A percentile compares a stretch with the other conserved stretches of the same genome.
These are phyloP conservation scores for Fraxinus platypoda DNA, from an alignment of 305 asterid species.

Conservation along the genomic window DNA sequence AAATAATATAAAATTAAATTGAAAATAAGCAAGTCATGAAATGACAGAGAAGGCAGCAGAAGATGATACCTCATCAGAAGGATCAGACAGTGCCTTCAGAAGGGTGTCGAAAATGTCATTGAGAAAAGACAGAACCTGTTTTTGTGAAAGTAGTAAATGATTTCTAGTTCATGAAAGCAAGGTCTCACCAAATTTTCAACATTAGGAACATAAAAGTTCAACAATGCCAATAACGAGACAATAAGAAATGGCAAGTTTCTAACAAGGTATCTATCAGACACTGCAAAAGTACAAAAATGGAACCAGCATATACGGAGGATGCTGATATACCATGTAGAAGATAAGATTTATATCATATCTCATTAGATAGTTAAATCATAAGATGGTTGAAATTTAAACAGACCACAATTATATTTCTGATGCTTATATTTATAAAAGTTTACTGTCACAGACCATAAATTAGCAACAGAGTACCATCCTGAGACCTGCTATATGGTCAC, in stretches of 20 bases:
- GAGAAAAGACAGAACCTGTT: slow-evolving; percentile 81
- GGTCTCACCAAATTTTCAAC: slow-evolving; percentile 7
- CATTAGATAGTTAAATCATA: not conserved
- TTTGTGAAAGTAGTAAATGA: slow-evolving; percentile 8
- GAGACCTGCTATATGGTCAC: not conserved
- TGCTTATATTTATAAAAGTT: not conserved
- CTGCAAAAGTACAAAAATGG: slow-evolving; percentile 1
- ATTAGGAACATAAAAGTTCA: slow-evolving; percentile 7
- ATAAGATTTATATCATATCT: not conserved
- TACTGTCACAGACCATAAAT: slow-evolving; percentile 5
- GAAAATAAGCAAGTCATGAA: not conserved
- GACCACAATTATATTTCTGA: not conserved
- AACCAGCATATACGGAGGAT: slow-evolving; percentile 5
- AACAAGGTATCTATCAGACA: not conserved
- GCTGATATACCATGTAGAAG: not conserved
- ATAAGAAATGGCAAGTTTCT: slow-evolving; percentile 10
- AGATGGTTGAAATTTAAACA: not conserved
- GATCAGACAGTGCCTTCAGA: slow-evolving; percentile 89
- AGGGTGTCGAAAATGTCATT: slow-evolving; percentile 86
- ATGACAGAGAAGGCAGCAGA: not conserved
- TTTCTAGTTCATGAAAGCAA: slow-evolving; percentile 8
- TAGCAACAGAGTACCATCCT: not conserved
- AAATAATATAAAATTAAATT: slow-evolving; percentile 4
- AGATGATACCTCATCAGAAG: slow-evolving; percentile 93
- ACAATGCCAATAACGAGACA: slow-evolving; percentile 10